These are phyloP conservation scores for Chrysanthemum lavandulifolium DNA, from an alignment of 129 eudicot genomes.

Conservation along the genomic window DNA sequence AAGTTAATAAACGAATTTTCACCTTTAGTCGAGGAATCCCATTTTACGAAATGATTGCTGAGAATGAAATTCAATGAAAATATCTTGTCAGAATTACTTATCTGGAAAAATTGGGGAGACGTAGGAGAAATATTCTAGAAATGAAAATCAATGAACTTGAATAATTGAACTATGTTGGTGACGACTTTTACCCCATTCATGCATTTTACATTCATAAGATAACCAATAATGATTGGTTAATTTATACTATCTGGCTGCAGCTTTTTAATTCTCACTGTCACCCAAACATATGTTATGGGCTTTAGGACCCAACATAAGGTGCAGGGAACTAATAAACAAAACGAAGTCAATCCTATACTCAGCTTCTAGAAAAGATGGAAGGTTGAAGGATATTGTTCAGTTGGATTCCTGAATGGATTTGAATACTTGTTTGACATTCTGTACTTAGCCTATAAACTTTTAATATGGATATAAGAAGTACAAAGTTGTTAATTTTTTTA, in stretches of 20 bases:
- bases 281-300: too few relatives aligned
- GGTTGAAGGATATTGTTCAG: neutral
- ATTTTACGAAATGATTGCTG: neutral
- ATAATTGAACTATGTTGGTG: neutral
- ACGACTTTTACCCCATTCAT: neutral
- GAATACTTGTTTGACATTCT: neutral
- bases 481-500: too few relatives aligned
- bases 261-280: neutral
- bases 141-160: neutral
- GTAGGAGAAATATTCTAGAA: neutral
- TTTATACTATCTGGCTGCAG: neutral
- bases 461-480: neutral
- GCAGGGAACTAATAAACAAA: neutral
- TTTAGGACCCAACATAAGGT: neutral
- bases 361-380: neutral
- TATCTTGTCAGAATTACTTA: neutral
- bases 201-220: neutral
- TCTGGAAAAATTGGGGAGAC: neutral
- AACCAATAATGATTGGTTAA: neutral
- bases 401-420: slow-evolving; percentile 13
- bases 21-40: neutral
- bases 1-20: neutral
- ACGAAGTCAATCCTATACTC: neutral
- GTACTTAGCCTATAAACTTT: slow-evolving; percentile 16
- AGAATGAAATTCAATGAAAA: neutral